Base-by-base conservation (phyloP, 2,329 filamentous ascomycete genomes). In the Xylariales sp. region DNA sequence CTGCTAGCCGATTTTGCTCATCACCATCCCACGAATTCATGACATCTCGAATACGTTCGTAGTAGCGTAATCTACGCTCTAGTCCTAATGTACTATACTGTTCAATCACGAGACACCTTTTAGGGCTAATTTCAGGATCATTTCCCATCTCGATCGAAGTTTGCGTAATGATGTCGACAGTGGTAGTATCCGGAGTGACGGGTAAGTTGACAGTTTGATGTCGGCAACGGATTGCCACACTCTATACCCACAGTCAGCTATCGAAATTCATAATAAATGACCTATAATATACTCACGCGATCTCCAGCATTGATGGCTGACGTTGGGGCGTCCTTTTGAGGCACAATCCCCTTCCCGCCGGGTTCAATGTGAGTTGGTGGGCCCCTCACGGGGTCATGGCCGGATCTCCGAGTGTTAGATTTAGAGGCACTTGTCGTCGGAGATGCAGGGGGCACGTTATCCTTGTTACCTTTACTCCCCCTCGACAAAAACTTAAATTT, bases 1-100 rank as follows among this genome's bases (percentile, higher is more conserved):
- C 84, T 18, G 92, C 81, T 14, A 98, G 83, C 7, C 86, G 84
- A 75, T 97, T 96, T 73, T 94, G 90, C 2, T 86, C 84, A 77
- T 97, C 94, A 50, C 86, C 84, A 68, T 97, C 93, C 95, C 95
- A 98, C 0, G 94, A 97, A 78, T 97, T 97, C 86, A 97, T 87
- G 28, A 97, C 88, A 75, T 97, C 93, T 67, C 93, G 89, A 39
- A 98, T 87, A 69, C 89, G 89, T 81, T 98, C 95, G 77, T 97
- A 97, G 46, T 89, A 90, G 48, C 95, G 91, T 32, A 98, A 81
- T 0, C 92, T 91, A 46, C 95, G 89, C 78, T 97, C 92, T 1
- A 98, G 84, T 36, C 93, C 93, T 0, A 96, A 85, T 52, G 89
- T 86, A 23, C 85, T 82, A 77, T 94, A 97, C 23, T 86, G 88